Percentiles rank a stretch among this genome's conserved stretches.
These are phyloP conservation scores for Mentha longifolia DNA, from an alignment of 257 asterid genomes.

Conservation along the genomic window DNA sequence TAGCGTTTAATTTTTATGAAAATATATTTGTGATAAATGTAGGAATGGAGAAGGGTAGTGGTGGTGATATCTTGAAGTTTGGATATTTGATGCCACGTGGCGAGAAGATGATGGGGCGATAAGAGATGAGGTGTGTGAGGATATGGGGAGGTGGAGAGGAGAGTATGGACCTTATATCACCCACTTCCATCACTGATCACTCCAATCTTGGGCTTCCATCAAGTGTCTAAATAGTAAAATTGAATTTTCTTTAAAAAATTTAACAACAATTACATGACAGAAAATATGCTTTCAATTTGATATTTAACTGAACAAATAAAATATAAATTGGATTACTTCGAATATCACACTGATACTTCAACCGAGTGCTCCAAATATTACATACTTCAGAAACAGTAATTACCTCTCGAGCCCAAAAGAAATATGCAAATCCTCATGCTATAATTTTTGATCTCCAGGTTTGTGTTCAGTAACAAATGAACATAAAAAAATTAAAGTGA, in stretches of 20 bases:
- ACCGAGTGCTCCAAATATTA: too few species aligned
- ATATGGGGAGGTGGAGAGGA: conserved; percentile 32
- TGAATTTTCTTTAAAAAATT: neutral
- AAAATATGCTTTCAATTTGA: too few species aligned
- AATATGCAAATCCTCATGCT: neutral
- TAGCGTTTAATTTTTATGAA: neutral
- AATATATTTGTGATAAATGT: conserved; percentile 43
- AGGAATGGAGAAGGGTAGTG: conserved; percentile 61
- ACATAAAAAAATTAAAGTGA: neutral
- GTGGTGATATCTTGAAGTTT: conserved; percentile 45
- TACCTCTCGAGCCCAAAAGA: too few species aligned
- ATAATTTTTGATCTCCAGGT: neutral
- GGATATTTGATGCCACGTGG: conserved; percentile 55
- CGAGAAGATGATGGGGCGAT: conserved; percentile 29
- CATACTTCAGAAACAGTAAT: too few species aligned
- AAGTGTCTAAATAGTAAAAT: neutral
- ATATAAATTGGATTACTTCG: too few species aligned
- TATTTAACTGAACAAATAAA: too few species aligned
- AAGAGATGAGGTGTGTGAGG: conserved; percentile 50
- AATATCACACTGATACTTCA: too few species aligned
- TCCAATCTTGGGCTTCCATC: neutral
- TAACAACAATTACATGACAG: neutral
- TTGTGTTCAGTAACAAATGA: conserved; percentile 19
- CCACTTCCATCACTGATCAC: conserved; percentile 9
- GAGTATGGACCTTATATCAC: conserved; percentile 38